Conservation (phyloP, 2,329 filamentous ascomycete species). For the Penicillium sp. region DNA sequence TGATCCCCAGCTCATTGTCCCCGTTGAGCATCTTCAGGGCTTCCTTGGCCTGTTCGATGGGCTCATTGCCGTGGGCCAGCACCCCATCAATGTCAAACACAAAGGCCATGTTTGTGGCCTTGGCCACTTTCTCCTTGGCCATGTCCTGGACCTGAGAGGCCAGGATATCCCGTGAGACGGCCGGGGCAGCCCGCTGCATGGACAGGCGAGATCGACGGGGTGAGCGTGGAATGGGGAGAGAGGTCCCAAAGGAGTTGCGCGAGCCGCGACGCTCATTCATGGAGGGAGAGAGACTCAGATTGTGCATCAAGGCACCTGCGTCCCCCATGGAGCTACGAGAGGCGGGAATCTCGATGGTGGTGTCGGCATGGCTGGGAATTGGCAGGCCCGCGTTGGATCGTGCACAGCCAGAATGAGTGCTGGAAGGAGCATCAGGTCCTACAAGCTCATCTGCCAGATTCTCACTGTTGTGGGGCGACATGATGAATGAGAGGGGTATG, state of each 20-base stretch:
- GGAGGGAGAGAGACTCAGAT: slow-evolving; percentile 61
- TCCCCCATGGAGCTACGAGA: slow-evolving; percentile 63
- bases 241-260: slow-evolving; percentile 68
- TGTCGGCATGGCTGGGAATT: slow-evolving; percentile 43
- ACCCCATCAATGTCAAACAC: slow-evolving; percentile 67
- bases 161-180: slow-evolving; percentile 59
- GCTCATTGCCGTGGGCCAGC: slow-evolving; percentile 64
- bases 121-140: slow-evolving; percentile 57
- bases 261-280: slow-evolving; percentile 62
- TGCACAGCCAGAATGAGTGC: slow-evolving; percentile 23
- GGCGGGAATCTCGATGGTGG: slow-evolving; percentile 63
- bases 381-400: slow-evolving; percentile 29
- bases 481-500: slow-evolving; percentile 33
- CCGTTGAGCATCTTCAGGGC: slow-evolving; percentile 67
- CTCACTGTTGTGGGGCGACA: slow-evolving; percentile 56
- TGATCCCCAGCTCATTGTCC: slow-evolving; percentile 71
- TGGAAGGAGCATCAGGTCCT: slow-evolving; percentile 4
- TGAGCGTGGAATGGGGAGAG: slow-evolving; percentile 65
- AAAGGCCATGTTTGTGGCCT: slow-evolving; percentile 74
- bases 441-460: slow-evolving; percentile 45
- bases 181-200: slow-evolving; percentile 46
- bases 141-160: slow-evolving; percentile 66
- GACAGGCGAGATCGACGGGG: slow-evolving; percentile 64
- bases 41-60: slow-evolving; percentile 62
- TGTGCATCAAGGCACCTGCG: slow-evolving; percentile 65